Conservation (phyloP, 164 flowering plant species). For the Magnolia kwangsiensis region DNA sequence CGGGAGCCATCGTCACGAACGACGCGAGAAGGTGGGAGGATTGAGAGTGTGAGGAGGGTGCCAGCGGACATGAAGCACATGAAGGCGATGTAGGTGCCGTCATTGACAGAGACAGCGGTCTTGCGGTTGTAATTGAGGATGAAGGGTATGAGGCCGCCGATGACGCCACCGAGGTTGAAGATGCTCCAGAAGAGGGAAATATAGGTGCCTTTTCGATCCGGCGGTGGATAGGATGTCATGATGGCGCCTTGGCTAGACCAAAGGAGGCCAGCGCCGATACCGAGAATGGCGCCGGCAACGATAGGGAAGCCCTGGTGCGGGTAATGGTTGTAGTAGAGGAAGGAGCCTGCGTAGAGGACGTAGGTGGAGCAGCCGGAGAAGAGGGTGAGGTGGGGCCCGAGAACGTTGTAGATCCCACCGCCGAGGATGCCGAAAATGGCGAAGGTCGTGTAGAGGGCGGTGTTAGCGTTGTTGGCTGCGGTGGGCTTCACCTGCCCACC, state of each 20-base stretch:
- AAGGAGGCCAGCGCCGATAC: constrained; percentile 85
- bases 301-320: constrained; percentile 61
- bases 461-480: constrained; percentile 88
- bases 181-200: constrained; percentile 86
- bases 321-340: constrained; percentile 78
- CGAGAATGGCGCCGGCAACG: constrained; percentile 72
- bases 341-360: constrained; percentile 73
- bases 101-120: constrained; percentile 65
- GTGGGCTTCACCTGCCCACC: constrained; percentile 88
- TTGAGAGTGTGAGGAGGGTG: constrained; percentile 51
- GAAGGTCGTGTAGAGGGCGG: constrained; percentile 88
- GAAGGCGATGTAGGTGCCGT: constrained; percentile 81
- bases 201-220: constrained; percentile 62
- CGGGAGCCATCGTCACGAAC: constrained; percentile 68
- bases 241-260: constrained; percentile 96
- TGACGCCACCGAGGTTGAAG: constrained; percentile 92
- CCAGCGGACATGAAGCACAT: constrained; percentile 81
- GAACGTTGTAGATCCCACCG: constrained; percentile 81
- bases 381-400: constrained; percentile 76
- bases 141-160: constrained; percentile 90
- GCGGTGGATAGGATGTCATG: constrained; percentile 89
- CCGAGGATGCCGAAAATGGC: constrained; percentile 82
- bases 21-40: constrained; percentile 61
- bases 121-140: constrained; percentile 54
- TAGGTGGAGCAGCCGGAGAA: constrained; percentile 71